Evolutionary conservation across 331 rosid species (phyloP), one percentile per base, ranked within the genome.

Genomic region (Phaseolus coccineus): DNA sequence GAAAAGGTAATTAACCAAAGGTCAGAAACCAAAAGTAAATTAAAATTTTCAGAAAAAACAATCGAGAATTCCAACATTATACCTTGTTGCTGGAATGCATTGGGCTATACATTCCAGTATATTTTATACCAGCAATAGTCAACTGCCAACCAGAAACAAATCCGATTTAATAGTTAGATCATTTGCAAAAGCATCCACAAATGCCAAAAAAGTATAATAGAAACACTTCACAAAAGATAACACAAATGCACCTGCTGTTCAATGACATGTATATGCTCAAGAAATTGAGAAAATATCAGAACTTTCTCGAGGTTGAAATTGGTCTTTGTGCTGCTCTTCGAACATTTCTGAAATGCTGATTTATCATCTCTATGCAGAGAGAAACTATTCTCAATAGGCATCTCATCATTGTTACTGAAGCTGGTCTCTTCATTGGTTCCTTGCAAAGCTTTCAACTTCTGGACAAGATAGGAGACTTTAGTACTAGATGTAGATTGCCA

Each of bases 401-500:
- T 58, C 69, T 53, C 67, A 77, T 78, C 76, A 77, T 68, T 68
- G 53, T 61, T 75, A 80, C 47, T 71, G 39, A 48, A 72, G 77
- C 67, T 51, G 83, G 58, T 66, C 74, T 80, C 84, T 40, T 77
- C 80, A 80, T 86, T 89, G 69, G 79, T 85, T 85, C 87, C 96
- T 74, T 78, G 91, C 85, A 93, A 82, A 79, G 92, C 87, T 81
- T 89, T 91, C 88, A 96, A 77, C 77, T 87, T 90, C 85, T 80
- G 85, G 56, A 91, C 67, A 7, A 96, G 89, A 86, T 93, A 96
- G 51, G 93, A 57, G 42, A 93, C 98, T 85, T 96, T 96, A 86
- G 94, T 96, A 90, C 99, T 96, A 52, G 97, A 91, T 25, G 99
- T 96, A 66, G 98, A 93, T 72, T 96, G 94, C 99, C 99, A 96